A percentile compares a stretch with the other conserved stretches of the same genome.
phyloP scores from a whole-genome alignment of 176 grass and related monocot species.

The Cenchrus americanus region DNA sequence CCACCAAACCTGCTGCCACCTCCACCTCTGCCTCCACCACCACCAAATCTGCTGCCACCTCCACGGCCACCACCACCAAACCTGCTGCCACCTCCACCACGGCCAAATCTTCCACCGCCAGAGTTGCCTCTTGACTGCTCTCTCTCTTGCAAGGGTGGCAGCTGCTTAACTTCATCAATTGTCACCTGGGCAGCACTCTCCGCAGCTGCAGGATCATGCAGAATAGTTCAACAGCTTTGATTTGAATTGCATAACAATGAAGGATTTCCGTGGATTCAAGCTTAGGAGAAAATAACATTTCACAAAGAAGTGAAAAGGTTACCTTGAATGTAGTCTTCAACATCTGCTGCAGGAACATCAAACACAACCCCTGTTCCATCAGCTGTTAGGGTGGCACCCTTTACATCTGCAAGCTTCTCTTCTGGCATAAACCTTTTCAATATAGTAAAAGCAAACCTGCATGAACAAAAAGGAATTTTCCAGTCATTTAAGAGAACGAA shows the following conservation, averaged over 20 bases:
- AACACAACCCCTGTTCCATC: conserved; percentile 89
- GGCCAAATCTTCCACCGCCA: conserved; percentile 52
- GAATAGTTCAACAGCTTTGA: neutral
- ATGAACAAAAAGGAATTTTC: neutral
- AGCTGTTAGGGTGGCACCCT: conserved; percentile 70
- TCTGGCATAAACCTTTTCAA: conserved; percentile 92
- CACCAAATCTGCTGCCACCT: conserved; percentile 39
- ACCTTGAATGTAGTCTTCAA: conserved; percentile 78
- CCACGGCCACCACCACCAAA: conserved; percentile 56
- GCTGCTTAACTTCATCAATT: conserved; percentile 66
- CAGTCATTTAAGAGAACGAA: neutral
- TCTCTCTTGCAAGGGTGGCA: conserved; percentile 87
- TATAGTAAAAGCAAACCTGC: conserved; percentile 75
- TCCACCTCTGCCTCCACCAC: conserved; percentile 48
- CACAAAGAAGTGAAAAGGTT: neutral
- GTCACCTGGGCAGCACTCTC: conserved; percentile 68
- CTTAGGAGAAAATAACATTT: neutral
- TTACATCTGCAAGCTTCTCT: conserved; percentile 69
- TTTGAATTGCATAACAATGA: neutral
- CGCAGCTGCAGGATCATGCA: conserved; percentile 39
- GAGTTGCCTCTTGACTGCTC: conserved; percentile 55
- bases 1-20: conserved; percentile 55
- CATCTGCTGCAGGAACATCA: conserved; percentile 90
- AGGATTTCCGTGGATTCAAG: neutral
- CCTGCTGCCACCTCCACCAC: conserved; percentile 49